Percentiles rank a stretch among this genome's conserved stretches.
Conservation (phyloP, 2,329 filamentous ascomycete genomes). For the Trichoderma atroviride region DNA sequence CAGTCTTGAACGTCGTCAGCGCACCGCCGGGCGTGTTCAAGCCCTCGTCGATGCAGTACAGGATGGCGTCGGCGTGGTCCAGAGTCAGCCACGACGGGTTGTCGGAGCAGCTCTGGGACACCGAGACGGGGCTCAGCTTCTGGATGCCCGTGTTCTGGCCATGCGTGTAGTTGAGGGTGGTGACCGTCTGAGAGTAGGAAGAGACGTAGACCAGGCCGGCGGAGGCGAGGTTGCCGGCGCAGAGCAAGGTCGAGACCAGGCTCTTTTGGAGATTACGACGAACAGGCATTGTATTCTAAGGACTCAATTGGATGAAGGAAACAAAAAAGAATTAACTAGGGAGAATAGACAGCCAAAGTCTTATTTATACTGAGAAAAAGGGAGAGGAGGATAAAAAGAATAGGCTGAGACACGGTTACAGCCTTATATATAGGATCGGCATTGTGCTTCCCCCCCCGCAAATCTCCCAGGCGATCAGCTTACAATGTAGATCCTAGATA, state of each 20-base stretch:
- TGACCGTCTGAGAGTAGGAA: conserved; percentile 53
- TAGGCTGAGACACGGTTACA: neutral
- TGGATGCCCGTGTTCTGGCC: conserved; percentile 30
- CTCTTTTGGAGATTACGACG: conserved; percentile 20
- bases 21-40: conserved; percentile 50
- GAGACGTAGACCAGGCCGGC: conserved; percentile 51
- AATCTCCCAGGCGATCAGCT: conserved; percentile 4
- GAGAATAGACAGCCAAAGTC: neutral
- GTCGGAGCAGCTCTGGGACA: conserved; percentile 52
- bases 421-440: conserved; percentile 23
- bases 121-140: conserved; percentile 47
- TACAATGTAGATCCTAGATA: conserved; percentile 5
- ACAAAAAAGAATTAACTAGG: neutral
- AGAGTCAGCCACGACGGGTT: conserved; percentile 65
- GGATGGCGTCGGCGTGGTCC: conserved; percentile 49
- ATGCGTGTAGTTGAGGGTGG: conserved; percentile 48
- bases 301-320: neutral
- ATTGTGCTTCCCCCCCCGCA: conserved; percentile 2
- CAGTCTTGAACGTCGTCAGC: conserved; percentile 47
- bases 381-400: neutral
- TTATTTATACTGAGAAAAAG: neutral
- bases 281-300: conserved; percentile 12
- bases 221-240: conserved; percentile 36
- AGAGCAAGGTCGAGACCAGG: conserved; percentile 28
- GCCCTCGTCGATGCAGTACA: conserved; percentile 66